These are phyloP conservation scores for Taphrina deformans DNA, from an alignment of 1,139 yeast genomes.

Conservation along the genomic window DNA sequence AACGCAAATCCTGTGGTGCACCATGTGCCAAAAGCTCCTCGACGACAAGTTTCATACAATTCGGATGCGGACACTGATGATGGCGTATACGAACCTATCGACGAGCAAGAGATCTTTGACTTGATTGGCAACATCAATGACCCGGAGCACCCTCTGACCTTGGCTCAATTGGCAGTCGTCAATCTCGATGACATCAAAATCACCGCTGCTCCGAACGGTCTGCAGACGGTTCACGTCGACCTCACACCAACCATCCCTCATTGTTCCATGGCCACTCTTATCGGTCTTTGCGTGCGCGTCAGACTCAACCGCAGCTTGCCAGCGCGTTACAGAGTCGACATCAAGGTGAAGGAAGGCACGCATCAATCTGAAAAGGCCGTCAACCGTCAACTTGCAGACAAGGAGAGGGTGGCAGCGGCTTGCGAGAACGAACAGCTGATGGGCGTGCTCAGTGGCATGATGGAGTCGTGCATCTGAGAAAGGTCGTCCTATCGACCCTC, in stretches of 20 bases:
- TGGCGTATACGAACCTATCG: constrained; percentile 62
- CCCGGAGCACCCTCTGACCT: constrained; percentile 94
- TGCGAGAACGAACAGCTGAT: constrained; percentile 93
- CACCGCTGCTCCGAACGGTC: constrained; percentile 49
- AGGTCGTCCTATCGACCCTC: neutral
- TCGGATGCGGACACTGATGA: constrained; percentile 44
- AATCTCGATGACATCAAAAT: constrained; percentile 78
- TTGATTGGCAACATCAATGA: constrained; percentile 86
- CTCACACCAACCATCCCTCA: constrained; percentile 98
- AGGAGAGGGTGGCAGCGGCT: constrained; percentile 97
- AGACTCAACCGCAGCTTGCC: constrained; percentile 87
- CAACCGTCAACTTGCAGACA: constrained; percentile 93
- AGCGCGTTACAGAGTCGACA: constrained; percentile 74
- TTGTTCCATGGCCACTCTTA: constrained; percentile 91
- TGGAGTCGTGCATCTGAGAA: constrained; percentile 60
- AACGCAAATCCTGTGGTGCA: constrained; percentile 32
- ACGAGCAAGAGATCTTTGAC: constrained; percentile 71
- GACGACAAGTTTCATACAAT: constrained; percentile 33
- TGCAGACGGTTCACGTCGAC: constrained; percentile 63
- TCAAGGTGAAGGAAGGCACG: constrained; percentile 82
- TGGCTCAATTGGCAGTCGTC: constrained; percentile 94
- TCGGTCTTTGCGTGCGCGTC: constrained; percentile 92
- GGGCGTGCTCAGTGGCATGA: constrained; percentile 87
- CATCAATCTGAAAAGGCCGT: constrained; percentile 96
- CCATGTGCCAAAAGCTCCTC: constrained; percentile 24